Conservation (phyloP, 495 filamentous ascomycete species). For the Penicillium samsonianum region DNA sequence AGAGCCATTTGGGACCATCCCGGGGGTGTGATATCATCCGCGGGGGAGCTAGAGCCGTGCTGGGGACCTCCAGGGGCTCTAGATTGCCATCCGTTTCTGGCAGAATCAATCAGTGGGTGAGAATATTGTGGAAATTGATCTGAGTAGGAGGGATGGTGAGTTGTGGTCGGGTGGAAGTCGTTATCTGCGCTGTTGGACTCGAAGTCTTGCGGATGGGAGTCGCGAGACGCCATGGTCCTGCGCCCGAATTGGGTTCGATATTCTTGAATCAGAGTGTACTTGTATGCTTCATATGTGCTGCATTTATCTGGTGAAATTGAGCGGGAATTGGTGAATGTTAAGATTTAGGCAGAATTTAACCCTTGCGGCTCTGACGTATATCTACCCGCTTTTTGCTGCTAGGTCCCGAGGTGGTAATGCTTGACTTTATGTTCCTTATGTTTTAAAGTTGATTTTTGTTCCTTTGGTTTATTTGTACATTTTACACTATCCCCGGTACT, state of each 20-base stretch:
- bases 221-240: neutral
- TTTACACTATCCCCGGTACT: constrained; percentile 41
- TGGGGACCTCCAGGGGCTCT: constrained; percentile 26
- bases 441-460: neutral
- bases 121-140: constrained; percentile 21
- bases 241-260: neutral
- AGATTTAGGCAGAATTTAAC: constrained; percentile 5
- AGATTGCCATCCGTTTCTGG: constrained; percentile 50
- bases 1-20: constrained; percentile 34
- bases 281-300: neutral
- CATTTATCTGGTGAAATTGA: neutral
- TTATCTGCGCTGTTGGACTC: constrained; percentile 27
- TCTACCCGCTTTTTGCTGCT: constrained; percentile 1
- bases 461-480: neutral
- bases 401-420: neutral
- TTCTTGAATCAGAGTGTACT: neutral
- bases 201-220: constrained; percentile 3
- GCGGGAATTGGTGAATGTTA: neutral
- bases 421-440: neutral
- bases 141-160: constrained; percentile 10
- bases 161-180: constrained; percentile 16
- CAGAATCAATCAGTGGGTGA: constrained; percentile 47
- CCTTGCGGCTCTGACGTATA: constrained; percentile 6
- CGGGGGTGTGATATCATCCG: constrained; percentile 22
- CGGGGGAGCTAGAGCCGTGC: constrained; percentile 19